Evolutionary conservation across 2,329 filamentous ascomycete genomes (phyloP).

Genomic region (Pseudodiploospora longispora): DNA sequence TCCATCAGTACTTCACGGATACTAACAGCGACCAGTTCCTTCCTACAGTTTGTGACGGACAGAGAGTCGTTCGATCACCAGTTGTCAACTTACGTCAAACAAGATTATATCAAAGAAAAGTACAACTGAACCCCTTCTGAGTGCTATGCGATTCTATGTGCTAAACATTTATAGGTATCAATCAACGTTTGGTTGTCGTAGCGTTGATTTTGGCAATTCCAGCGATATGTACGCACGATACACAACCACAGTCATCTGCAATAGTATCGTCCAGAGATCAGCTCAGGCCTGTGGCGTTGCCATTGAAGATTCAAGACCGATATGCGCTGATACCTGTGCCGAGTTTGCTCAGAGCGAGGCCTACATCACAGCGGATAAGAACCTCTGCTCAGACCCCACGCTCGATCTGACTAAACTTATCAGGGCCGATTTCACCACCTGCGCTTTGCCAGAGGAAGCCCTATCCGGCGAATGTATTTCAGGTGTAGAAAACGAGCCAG

Average conservation of each 20-base stretch:
- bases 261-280: conserved; percentile 87
- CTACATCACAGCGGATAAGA: conserved; percentile 65
- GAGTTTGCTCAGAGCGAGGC: conserved; percentile 84
- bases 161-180: conserved; percentile 56
- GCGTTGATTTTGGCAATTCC: conserved; percentile 69
- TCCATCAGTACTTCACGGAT: not conserved
- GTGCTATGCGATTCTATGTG: conserved; percentile 1
- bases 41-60: conserved; percentile 74
- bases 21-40: conserved; percentile 51
- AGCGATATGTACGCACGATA: conserved; percentile 85
- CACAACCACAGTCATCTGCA: conserved; percentile 87
- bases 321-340: conserved; percentile 87
- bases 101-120: conserved; percentile 70
- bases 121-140: conserved; percentile 36
- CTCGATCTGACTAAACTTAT: conserved; percentile 66
- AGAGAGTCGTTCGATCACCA: conserved; percentile 68
- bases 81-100: conserved; percentile 64
- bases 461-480: conserved; percentile 68
- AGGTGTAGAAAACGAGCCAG: conserved; percentile 70
- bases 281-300: conserved; percentile 59
- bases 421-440: conserved; percentile 85
- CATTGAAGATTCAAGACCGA: conserved; percentile 55
- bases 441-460: conserved; percentile 72
- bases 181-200: conserved; percentile 69
- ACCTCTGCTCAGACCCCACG: conserved; percentile 62